Base-by-base conservation (phyloP, 169 alveolate species). In the Plasmodium adleri region DNA sequence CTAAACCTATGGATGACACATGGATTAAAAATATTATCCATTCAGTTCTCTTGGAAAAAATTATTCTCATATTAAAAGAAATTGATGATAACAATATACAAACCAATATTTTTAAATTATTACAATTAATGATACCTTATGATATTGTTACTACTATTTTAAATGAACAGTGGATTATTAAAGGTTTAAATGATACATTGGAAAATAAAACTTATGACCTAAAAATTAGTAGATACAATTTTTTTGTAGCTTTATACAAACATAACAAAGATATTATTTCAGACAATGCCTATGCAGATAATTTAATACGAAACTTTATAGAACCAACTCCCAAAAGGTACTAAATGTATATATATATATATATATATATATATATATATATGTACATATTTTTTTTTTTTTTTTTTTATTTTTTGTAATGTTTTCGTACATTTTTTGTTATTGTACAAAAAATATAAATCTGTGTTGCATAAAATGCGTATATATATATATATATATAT, bases 81-180 rank as follows among this genome's bases (percentile, higher is more conserved):
- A 62, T 83, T 20, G 83, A 67, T 39, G 91, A 83, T 47, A 24
- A 10, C 20, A 24, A 32, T 15, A 60, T 83, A 22, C 72, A 58
- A 47, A 70, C 56, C 32, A 83, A 83, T 70, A 67, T 72, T 24
- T 83, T 43, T 68, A 47, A 83, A 12, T 39, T 83, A 22, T 50
- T 83, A 43, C 32, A 24, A 13, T 45, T n/a, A 8, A 83, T 83
- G 72, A 45, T 83, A 20, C 56, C 39, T 13, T 83, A 68, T 50
- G 62, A 62, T 49, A 83, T 83, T 52, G 15, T 10, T 39, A 49
- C 68, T 68, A 54, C 70, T 28, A 66, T 83, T 26, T 52, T 83
- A 68, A 72, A 70, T 4, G 91, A 83, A 56, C 85, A 83, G 13
- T 83, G 91, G 91, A 49, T 83, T 17, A 43, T 83, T 22, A 83